Conservation (phyloP, 2,329 filamentous ascomycete genomes). For the Arthrocladium fulminans region DNA sequence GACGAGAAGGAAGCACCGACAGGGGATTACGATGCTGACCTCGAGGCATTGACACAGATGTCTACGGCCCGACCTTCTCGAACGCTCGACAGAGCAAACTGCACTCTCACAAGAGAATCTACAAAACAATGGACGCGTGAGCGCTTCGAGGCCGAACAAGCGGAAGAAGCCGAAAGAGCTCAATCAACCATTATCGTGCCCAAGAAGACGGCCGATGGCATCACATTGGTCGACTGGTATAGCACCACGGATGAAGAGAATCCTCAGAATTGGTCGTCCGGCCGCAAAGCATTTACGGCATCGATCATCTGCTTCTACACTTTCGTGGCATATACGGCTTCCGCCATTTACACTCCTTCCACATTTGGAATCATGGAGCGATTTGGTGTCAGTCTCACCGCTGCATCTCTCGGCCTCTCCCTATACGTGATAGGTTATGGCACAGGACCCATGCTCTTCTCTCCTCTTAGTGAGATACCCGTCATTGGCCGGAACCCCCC, state of each 20-base stretch:
- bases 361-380: constrained; percentile 22
- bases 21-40: neutral
- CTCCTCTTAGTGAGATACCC: constrained; percentile 59
- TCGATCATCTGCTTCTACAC: constrained; percentile 27
- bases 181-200: constrained; percentile 28
- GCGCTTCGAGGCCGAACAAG: constrained; percentile 27
- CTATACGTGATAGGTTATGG: constrained; percentile 39
- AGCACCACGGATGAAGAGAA: constrained; percentile 48
- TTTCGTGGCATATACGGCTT: constrained; percentile 31
- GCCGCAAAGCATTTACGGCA: constrained; percentile 24
- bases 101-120: constrained; percentile 22
- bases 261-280: constrained; percentile 34
- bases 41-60: constrained; percentile 6
- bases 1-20: constrained; percentile 2
- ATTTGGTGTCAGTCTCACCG: constrained; percentile 25
- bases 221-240: constrained; percentile 31
- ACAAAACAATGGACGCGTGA: constrained; percentile 23
- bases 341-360: constrained; percentile 27
- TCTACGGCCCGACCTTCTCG: constrained; percentile 13
- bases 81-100: constrained; percentile 13
- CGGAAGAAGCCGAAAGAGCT: constrained; percentile 23
- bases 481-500: constrained; percentile 58
- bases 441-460: constrained; percentile 47
- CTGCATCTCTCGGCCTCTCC: constrained; percentile 27
- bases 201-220: constrained; percentile 29